Percentiles rank a stretch among this genome's conserved stretches.
Evolutionary conservation across 805 yeast genomes (phyloP).

Genomic region (Saccharomycopsis fibuligera): DNA sequence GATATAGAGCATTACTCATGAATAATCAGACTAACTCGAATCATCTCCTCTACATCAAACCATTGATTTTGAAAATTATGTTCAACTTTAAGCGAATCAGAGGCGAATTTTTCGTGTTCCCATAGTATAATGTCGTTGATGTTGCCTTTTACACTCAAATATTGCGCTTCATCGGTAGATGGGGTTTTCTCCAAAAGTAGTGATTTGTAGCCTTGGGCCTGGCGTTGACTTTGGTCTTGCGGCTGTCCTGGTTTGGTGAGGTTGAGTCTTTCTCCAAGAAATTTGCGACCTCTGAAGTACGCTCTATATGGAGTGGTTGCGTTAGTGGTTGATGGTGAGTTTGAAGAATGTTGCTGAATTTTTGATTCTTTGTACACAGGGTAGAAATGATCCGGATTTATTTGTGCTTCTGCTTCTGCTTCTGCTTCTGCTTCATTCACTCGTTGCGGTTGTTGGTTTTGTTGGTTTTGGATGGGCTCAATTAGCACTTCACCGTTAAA

Average conservation of each 20-base stretch:
- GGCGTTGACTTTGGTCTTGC: not conserved
- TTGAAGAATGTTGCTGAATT: not conserved
- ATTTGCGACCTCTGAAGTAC: constrained; percentile 19
- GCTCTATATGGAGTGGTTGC: not conserved
- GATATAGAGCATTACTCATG: constrained; percentile 15
- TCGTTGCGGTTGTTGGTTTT: not conserved
- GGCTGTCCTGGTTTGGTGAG: too few species aligned
- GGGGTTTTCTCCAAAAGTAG: constrained; percentile 4
- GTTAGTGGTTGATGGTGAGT: not conserved
- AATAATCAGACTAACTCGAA: constrained; percentile 10
- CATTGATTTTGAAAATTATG: constrained; percentile 19
- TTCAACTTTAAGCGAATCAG: constrained; percentile 8
- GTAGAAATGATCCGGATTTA: constrained; percentile 10
- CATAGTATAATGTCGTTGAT: constrained; percentile 16
- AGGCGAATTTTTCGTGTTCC: constrained; percentile 22
- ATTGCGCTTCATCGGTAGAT: not conserved
- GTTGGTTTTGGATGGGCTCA: not conserved
- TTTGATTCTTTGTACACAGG: constrained; percentile 7
- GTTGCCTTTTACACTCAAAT: not conserved
- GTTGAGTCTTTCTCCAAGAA: constrained; percentile 15
- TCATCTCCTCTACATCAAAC: constrained; percentile 19
- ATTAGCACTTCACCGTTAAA: constrained; percentile 25
- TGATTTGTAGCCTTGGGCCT: not conserved
- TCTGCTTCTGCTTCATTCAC: not conserved
- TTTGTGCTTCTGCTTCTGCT: not conserved